Percentiles rank a stretch among this genome's conserved stretches.
Conservation (phyloP, 495 filamentous ascomycete species). For the Neurospora sp. region DNA sequence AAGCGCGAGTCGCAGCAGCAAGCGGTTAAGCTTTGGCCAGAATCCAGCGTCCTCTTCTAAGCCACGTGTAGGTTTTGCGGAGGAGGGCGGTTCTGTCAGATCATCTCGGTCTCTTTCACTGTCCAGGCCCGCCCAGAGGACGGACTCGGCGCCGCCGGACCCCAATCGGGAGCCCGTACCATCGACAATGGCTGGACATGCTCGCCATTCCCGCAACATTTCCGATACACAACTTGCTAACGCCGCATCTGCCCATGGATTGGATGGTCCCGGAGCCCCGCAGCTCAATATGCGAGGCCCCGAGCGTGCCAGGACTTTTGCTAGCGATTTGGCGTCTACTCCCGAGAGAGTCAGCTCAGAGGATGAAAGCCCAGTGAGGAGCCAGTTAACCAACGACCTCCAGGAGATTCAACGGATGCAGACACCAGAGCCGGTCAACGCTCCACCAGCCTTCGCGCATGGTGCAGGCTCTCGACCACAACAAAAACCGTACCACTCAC, state of each 20-base stretch:
- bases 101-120: conserved; percentile 45
- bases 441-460: conserved; percentile 67
- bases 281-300: conserved; percentile 15
- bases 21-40: conserved; percentile 54
- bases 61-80: conserved; percentile 54
- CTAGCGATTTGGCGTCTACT: conserved; percentile 32
- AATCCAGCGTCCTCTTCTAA: conserved; percentile 22
- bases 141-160: conserved; percentile 36
- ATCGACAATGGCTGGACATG: conserved; percentile 34
- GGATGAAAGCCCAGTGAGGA: conserved; percentile 33
- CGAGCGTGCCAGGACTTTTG: conserved; percentile 22
- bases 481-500: conserved; percentile 56
- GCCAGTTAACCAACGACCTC: conserved; percentile 28
- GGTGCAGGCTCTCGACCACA: conserved; percentile 39
- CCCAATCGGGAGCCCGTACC: conserved; percentile 28
- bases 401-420: conserved; percentile 46
- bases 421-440: conserved; percentile 61
- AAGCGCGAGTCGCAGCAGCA: conserved; percentile 48
- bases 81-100: conserved; percentile 43
- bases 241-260: neutral
- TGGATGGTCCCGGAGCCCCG: conserved; percentile 12
- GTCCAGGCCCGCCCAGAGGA: conserved; percentile 31
- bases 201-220: conserved; percentile 27
- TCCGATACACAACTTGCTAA: conserved; percentile 27
- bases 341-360: conserved; percentile 51